phyloP scores from a whole-genome alignment of 768 basidiomycete genomes.

The Lentinula sp. region DNA sequence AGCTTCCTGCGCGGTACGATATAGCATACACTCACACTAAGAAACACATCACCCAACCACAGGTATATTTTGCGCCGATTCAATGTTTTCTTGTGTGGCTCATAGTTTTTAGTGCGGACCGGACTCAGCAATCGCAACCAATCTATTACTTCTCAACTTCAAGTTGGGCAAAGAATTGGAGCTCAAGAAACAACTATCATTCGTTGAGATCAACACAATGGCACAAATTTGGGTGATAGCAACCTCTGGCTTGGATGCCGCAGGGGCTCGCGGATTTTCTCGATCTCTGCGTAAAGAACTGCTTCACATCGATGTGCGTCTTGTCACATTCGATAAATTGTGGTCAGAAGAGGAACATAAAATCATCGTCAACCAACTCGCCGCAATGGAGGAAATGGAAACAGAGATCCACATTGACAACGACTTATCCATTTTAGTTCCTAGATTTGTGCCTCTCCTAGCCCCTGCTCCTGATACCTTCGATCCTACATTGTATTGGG shows the following conservation, averaged over 20 bases:
- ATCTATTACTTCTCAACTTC: no score
- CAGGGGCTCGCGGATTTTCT: constrained; percentile 1
- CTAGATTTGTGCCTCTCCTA: no score
- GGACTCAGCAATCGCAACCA: no score
- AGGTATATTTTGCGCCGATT: neutral
- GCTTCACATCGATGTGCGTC: neutral
- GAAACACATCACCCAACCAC: neutral
- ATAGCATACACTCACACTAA: constrained; percentile 15
- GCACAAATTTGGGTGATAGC: neutral
- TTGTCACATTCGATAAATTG: neutral
- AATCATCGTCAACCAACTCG: neutral
- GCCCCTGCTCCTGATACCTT: no score
- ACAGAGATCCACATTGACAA: neutral
- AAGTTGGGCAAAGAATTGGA: no score
- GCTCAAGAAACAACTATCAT: no score
- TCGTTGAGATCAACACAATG: neutral
- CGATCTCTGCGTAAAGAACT: neutral
- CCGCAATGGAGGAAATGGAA: neutral
- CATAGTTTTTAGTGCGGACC: no score
- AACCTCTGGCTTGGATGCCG: neutral
- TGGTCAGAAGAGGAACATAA: neutral
- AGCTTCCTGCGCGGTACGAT: constrained; percentile 7
- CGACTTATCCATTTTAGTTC: neutral
- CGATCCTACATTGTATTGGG: no score
- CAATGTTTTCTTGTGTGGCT: neutral